Conservation (phyloP, 2,329 filamentous ascomycete species). For the Chrysoporthe austroafricana region DNA sequence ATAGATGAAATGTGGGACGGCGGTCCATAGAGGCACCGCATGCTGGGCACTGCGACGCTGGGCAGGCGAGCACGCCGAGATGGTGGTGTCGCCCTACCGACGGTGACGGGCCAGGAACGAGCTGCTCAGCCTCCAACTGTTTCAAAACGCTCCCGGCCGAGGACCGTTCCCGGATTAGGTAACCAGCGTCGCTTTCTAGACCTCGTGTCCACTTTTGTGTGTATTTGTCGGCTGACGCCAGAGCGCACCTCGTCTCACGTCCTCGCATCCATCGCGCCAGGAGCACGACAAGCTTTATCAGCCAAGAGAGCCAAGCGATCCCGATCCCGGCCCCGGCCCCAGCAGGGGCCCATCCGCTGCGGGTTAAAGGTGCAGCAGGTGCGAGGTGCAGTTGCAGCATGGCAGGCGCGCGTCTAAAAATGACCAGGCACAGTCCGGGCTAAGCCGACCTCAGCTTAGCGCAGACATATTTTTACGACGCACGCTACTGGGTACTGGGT, state of each 20-base stretch:
- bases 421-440: background rate
- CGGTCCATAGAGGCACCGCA: background rate
- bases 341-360: background rate
- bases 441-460: background rate
- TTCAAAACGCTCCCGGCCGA: too few relatives aligned
- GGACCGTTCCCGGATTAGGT: background rate
- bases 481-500: too few relatives aligned
- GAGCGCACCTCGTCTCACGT: background rate
- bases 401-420: conserved; percentile 29
- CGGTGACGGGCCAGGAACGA: too few relatives aligned
- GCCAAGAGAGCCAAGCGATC: background rate
- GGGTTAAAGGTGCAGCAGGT: too few relatives aligned
- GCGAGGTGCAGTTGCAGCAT: background rate
- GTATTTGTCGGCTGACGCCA: background rate
- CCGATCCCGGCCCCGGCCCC: background rate
- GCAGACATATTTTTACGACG: conserved; percentile 5
- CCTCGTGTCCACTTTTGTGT: background rate
- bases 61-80: too few relatives aligned
- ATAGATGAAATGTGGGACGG: background rate
- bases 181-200: background rate
- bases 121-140: too few relatives aligned
- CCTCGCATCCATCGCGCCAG: background rate
- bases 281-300: background rate
- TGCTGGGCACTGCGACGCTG: background rate
- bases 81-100: too few relatives aligned